Percentiles rank a stretch among this genome's conserved stretches.
These are phyloP conservation scores for Debaryomyces castellii DNA, from an alignment of 805 yeast genomes.

Conservation along the genomic window DNA sequence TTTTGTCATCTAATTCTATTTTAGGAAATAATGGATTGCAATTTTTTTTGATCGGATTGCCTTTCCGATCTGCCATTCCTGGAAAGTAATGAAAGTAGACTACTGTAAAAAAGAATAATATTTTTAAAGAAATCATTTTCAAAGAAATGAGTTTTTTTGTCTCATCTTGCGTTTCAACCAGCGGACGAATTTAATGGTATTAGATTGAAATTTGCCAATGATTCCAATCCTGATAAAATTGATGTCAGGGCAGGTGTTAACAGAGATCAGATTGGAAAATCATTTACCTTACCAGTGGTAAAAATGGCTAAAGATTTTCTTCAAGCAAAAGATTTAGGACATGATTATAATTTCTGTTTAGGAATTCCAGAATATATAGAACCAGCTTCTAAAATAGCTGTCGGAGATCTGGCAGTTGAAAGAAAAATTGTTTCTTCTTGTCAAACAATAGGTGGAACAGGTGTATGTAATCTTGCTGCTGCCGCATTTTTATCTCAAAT, in stretches of 20 bases:
- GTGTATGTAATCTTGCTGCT: conserved; percentile 26
- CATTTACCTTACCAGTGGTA: conserved; percentile 28
- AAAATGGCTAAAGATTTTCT: conserved; percentile 23
- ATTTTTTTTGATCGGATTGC: no score
- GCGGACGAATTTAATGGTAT: conserved; percentile 6
- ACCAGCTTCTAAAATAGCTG: conserved; percentile 19
- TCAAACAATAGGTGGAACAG: conserved; percentile 29
- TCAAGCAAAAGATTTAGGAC: conserved; percentile 1
- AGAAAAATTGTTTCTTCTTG: conserved; percentile 18
- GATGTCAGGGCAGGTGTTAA: conserved; percentile 35
- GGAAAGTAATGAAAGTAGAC: no score
- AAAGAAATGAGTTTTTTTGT: conserved; percentile 5
- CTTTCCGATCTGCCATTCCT: no score
- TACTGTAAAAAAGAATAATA: no score
- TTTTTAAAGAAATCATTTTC: no score
- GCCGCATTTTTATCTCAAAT: conserved; percentile 14
- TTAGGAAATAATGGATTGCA: no score
- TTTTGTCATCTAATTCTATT: no score
- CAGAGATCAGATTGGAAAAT: conserved; percentile 26
- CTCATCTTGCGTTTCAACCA: conserved; percentile 3
- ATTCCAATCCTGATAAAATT: not conserved
- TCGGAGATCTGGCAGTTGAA: conserved; percentile 17
- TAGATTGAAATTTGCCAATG: not conserved
- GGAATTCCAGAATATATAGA: conserved; percentile 3
- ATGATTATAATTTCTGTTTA: conserved; percentile 5